Percentiles rank a stretch among this genome's conserved stretches.
phyloP scores from a whole-genome alignment of 2,329 filamentous ascomycete genomes.

The Zymoseptoria crescenta region DNA sequence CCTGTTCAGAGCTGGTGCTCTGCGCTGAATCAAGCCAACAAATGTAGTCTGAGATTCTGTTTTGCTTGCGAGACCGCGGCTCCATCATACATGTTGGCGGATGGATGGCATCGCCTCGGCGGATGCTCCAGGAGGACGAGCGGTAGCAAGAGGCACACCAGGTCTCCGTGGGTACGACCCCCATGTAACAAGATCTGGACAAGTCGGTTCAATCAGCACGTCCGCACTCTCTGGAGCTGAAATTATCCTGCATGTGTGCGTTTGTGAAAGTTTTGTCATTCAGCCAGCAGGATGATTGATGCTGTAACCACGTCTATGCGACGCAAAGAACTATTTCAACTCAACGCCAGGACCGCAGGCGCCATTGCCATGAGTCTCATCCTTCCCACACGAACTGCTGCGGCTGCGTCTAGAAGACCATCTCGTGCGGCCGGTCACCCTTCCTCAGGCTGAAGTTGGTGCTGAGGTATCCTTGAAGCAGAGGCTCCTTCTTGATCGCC shows the following conservation, averaged over 20 bases:
- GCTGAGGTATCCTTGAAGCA: constrained; percentile 87
- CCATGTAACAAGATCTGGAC: background rate
- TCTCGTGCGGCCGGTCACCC: constrained; percentile 99
- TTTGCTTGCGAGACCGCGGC: no score
- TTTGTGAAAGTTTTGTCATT: constrained; percentile 1
- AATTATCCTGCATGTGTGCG: background rate
- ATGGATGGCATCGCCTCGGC: no score
- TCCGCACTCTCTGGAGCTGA: background rate
- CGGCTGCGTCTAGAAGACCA: constrained; percentile 75
- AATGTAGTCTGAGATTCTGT: no score
- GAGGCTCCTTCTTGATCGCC: constrained; percentile 96
- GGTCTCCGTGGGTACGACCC: no score
- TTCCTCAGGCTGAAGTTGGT: constrained; percentile 97
- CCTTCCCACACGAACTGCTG: constrained; percentile 3
- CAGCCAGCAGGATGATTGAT: background rate
- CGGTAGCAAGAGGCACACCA: no score
- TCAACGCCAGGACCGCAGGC: constrained; percentile 4
- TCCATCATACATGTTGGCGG: no score
- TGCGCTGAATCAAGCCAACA: no score
- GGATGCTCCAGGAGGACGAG: no score
- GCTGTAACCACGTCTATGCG: constrained; percentile 1
- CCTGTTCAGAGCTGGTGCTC: no score
- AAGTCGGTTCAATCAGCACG: background rate
- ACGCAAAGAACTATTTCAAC: background rate
- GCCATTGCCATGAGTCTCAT: constrained; percentile 15